Base-by-base conservation (phyloP, 2,329 filamentous ascomycete genomes). In the Aspergillus cejpii region DNA sequence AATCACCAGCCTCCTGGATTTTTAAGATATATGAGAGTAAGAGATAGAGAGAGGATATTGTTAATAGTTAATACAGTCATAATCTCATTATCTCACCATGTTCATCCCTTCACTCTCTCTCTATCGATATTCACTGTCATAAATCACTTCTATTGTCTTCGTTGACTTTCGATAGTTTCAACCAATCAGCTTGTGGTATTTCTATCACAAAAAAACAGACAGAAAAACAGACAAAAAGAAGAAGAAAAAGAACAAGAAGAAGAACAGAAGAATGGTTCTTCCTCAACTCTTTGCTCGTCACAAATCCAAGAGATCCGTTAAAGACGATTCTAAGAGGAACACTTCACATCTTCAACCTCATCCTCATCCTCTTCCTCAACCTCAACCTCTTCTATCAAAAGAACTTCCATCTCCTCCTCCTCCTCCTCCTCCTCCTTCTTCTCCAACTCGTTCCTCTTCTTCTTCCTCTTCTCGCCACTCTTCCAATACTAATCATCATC, bases 61-160 rank as follows among this genome's bases (percentile, higher is more conserved):
- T 45, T 39, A 36, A 47, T 27, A 20, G 44, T 11, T 34, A 26
- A 34, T 37, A 46, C 41, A 45, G 41, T 43, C 28, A 49, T 44
- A 41, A 49, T 45, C 38, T 48, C n/a, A n/a, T n/a, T n/a, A n/a
- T n/a, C n/a, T n/a, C n/a, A n/a, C n/a, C n/a, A n/a, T n/a, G n/a
- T n/a, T n/a, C n/a, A n/a, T n/a, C n/a, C n/a, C 50, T 21, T 45
- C 36, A 2, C 8, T 15, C 17, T 20, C 31, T 12, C 17, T 20
- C 10, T 34, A 43, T 43, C n/a, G n/a, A n/a, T 47, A 47, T 50
- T 48, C 37, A 45, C 44, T 46, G 44, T 51, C 51, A 44, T 42
- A n/a, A n/a, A n/a, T n/a, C n/a, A n/a, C n/a, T 67, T 68, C 65
- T 61, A 66, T 64, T 64, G 63, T 64, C 62, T 68, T 68, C 64